Conservation (phyloP, 805 yeast genomes). For the Millerozyma acaciae region DNA sequence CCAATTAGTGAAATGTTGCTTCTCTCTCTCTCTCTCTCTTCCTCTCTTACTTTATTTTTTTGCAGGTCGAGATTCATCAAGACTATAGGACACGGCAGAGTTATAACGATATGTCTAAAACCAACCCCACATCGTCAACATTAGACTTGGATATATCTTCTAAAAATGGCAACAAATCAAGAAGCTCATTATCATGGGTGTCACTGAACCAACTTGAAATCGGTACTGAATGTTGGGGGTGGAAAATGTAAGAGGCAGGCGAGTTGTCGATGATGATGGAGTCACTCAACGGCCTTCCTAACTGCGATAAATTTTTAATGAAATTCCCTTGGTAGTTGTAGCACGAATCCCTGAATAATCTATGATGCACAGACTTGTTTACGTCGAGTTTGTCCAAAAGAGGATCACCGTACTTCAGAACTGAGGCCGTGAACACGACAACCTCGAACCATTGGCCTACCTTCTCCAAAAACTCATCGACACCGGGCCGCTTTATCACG, state of each 20-base stretch:
- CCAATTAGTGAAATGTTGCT: too few species aligned
- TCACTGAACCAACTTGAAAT: conserved; percentile 98
- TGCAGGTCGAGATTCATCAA: too few species aligned
- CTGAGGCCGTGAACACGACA: conserved; percentile 96
- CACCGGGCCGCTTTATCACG: conserved; percentile 97
- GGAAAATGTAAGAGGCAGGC: conserved; percentile 96
- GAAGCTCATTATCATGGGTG: conserved; percentile 91
- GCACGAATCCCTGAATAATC: conserved; percentile 92
- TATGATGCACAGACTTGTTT: conserved; percentile 74
- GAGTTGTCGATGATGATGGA: conserved; percentile 92
- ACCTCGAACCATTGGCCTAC: conserved; percentile 90
- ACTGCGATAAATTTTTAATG: conserved; percentile 87
- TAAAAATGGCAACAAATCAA: conserved; percentile 86
- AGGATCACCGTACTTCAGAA: conserved; percentile 94
- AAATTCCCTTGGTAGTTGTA: conserved; percentile 91
- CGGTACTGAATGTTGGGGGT: conserved; percentile 97
- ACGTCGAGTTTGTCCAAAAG: conserved; percentile 81
- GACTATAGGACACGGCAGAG: too few species aligned
- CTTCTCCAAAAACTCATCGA: conserved; percentile 80
- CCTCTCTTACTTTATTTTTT: too few species aligned
- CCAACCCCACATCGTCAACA: conserved; percentile 82
- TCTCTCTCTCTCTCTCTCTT: too few species aligned
- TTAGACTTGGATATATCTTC: conserved; percentile 71
- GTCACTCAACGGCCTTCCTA: conserved; percentile 87
- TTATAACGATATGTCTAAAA: conserved; percentile 68